These are phyloP conservation scores for Paraurostyla sp. DNA, from an alignment of 73 alveolate genomes.

Conservation along the genomic window DNA sequence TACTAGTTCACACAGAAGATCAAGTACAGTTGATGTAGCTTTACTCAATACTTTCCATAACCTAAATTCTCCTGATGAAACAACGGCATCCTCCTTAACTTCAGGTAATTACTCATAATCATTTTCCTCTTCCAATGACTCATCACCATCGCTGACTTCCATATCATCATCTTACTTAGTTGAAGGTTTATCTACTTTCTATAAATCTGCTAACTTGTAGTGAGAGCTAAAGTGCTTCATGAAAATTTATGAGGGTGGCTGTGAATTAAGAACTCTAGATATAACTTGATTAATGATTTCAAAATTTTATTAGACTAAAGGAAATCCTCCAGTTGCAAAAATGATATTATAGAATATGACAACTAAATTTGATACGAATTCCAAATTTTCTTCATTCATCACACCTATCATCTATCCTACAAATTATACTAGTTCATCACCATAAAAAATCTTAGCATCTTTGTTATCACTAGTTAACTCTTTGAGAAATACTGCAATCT, in stretches of 20 bases:
- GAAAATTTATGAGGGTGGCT: neutral
- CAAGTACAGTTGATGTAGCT: neutral
- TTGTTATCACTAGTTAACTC: conserved; percentile 4
- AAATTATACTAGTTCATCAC: neutral
- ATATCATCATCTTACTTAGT: neutral
- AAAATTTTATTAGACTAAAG: neutral
- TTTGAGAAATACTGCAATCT: conserved; percentile 14
- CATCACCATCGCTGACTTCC: neutral
- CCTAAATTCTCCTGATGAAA: neutral
- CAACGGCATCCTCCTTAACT: conserved; percentile 47
- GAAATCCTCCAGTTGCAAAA: neutral
- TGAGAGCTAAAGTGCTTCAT: conserved; percentile 26
- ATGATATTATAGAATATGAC: neutral
- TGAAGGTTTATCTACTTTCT: neutral
- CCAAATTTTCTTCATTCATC: conserved; percentile 6
- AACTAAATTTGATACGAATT: conserved; percentile 11
- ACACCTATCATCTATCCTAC: neutral
- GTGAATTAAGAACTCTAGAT: neutral
- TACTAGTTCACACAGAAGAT: conserved; percentile 8
- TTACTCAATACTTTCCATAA: neutral
- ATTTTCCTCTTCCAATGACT: neutral
- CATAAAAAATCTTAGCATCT: neutral
- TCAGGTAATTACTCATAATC: conserved; percentile 5
- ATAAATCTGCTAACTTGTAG: conserved; percentile 17
- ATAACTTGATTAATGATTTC: neutral